phyloP scores from a whole-genome alignment of 2,329 filamentous ascomycete species.

The Zymoseptoria crescenta region DNA sequence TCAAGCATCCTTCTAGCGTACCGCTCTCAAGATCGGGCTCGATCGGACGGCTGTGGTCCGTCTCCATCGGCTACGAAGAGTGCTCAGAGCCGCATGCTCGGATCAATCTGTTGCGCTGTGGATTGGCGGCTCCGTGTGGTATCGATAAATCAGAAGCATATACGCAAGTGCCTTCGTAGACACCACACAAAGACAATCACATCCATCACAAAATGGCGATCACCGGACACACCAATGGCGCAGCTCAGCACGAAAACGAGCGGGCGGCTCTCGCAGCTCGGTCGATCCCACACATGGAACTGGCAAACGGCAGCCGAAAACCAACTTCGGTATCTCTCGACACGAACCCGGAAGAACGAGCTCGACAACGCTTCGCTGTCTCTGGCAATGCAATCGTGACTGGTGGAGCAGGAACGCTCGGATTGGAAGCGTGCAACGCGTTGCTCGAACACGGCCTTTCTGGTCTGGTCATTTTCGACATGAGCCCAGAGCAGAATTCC shows the following conservation, averaged over 20 bases:
- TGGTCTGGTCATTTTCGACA: conserved; percentile 2
- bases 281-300: not conserved
- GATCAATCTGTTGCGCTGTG: not conserved
- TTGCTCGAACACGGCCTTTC: conserved; percentile 2
- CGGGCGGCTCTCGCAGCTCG: not conserved
- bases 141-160: not conserved
- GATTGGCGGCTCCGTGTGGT: not conserved
- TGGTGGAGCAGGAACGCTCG: conserved; percentile 2
- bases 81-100: not conserved
- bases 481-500: not conserved
- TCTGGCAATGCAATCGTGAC: conserved; percentile 1
- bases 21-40: not conserved
- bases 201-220: not conserved
- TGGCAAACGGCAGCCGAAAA: not conserved
- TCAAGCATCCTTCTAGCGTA: not conserved
- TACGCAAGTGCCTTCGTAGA: not conserved
- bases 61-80: not conserved
- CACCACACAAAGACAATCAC: not conserved
- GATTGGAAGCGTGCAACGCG: not conserved
- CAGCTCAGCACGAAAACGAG: not conserved
- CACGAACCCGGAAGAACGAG: not conserved
- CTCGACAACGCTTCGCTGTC: not conserved
- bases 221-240: not conserved
- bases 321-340: not conserved
- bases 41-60: not conserved